A percentile compares a stretch with the other conserved stretches of the same genome.
Evolutionary conservation across 2,329 filamentous ascomycete species (phyloP).

Genomic region (Pseudogymnoascus sp.): DNA sequence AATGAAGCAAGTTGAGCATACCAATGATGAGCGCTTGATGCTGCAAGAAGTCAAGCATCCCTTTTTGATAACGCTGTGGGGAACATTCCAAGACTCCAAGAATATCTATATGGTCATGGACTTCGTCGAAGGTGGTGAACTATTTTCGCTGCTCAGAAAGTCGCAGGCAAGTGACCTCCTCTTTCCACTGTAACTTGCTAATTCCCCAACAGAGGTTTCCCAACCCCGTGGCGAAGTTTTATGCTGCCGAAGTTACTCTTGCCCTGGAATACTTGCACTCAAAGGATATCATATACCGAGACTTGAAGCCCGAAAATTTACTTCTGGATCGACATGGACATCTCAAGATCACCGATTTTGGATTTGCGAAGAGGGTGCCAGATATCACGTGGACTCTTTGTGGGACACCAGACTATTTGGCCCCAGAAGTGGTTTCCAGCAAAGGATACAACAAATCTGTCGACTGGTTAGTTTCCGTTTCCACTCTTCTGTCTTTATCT

Average conservation of each 20-base stretch:
- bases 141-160: constrained; percentile 91
- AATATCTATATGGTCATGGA: constrained; percentile 99
- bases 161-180: constrained; percentile 52
- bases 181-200: constrained; percentile 10
- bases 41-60: constrained; percentile 94
- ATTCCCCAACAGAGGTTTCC: constrained; percentile 67
- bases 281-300: constrained; percentile 94
- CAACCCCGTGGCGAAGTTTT: constrained; percentile 98
- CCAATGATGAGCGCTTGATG: constrained; percentile 95
- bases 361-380: constrained; percentile 94
- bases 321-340: constrained; percentile 88
- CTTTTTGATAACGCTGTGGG: constrained; percentile 96
- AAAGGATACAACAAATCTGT: constrained; percentile 99
- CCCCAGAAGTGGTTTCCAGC: constrained; percentile 95
- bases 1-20: constrained; percentile 99
- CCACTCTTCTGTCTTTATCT: constrained; percentile 10
- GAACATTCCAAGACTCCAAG: constrained; percentile 90
- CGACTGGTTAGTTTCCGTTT: constrained; percentile 65
- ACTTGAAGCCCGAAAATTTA: constrained; percentile 91
- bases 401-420: constrained; percentile 93
- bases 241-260: constrained; percentile 92
- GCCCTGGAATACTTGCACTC: constrained; percentile 92
- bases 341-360: constrained; percentile 96
- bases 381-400: constrained; percentile 99
- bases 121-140: constrained; percentile 95